phyloP scores from a whole-genome alignment of 78 protist species.

The Dictyostelium firmibasis region DNA sequence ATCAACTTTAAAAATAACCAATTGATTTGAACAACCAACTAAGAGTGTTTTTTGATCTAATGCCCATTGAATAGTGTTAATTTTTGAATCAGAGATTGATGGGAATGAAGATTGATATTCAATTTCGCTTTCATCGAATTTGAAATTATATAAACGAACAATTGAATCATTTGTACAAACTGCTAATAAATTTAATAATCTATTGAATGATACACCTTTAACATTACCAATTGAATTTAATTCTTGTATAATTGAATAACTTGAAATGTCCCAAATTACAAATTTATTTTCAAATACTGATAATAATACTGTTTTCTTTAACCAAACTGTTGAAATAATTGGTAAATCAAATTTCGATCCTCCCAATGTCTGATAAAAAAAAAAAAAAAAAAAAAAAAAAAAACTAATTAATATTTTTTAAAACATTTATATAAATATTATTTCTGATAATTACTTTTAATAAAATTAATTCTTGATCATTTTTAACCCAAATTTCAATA shows the following conservation, averaged over 20 bases:
- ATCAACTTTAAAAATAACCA: constrained; percentile 9
- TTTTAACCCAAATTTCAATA: constrained; percentile 11
- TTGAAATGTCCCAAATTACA: constrained; percentile 30
- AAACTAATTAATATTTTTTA: too few species aligned
- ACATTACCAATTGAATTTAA: constrained; percentile 25
- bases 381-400: too few species aligned
- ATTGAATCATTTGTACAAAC: neutral
- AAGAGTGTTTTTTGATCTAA: neutral
- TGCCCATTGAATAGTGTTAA: neutral
- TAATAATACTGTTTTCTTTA: constrained; percentile 7
- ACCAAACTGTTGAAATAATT: constrained; percentile 16
- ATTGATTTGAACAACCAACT: constrained; percentile 1
- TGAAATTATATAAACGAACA: constrained; percentile 3
- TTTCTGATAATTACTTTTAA: neutral
- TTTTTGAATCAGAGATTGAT: neutral
- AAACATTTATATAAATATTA: too few species aligned
- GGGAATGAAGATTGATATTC: constrained; percentile 32
- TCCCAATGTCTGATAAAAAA: constrained; percentile 57
- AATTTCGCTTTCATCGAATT: neutral
- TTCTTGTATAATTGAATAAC: constrained; percentile 12
- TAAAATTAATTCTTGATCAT: neutral
- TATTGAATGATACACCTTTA: neutral
- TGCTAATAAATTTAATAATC: neutral
- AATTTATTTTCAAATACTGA: constrained; percentile 35
- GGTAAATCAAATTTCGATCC: constrained; percentile 51